Base-by-base conservation (phyloP, 2,329 filamentous ascomycete genomes). In the Pezicula radicicola region DNA sequence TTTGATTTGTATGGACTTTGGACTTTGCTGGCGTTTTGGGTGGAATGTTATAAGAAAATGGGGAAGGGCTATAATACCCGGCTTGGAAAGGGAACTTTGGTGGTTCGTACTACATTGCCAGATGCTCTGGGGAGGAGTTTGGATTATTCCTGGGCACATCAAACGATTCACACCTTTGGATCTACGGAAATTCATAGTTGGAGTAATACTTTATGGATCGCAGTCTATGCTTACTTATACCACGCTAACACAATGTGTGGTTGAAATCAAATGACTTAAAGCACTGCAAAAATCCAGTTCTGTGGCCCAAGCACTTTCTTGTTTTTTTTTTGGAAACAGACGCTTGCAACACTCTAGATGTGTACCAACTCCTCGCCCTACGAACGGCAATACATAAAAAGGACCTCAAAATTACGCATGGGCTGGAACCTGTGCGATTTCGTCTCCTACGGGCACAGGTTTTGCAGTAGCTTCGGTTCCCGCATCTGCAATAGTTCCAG, bases 391-490 rank as follows among this genome's bases (percentile, higher is more conserved):
- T 28, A 25, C 40, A 27, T 12, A 15, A 21, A 45, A 45, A 45
- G 13, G 28, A 4, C 12, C 15, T 33, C 21, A 45, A 27, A 30
- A 45, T 45, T 45, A 45, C n/a, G 42, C 42, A 16, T 45, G 42
- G 19, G 42, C 42, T n/a, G 51, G 42, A 45, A 55, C 62, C 48
- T 59, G 56, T 28, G 57, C 60, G 30, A 62, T 60, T 45, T 62
- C 58, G 42, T 60, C 60, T 28, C 43, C 54, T 41, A 49, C 51
- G 27, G 49, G 50, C 40, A 50, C 50, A 39, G 50, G 42, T 13
- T 36, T 37, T 18, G 48, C 53, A 53, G 51, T 50, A 30, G 60
- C 55, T 46, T 53, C 55, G 43, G 48, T 54, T 21, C 46, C 52
- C 9, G 48, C 60, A 48, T 60, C 58, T 33, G 56, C 54, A 56